Conservation (phyloP, 75 land plant genomes). For the Gnetum montanum region DNA sequence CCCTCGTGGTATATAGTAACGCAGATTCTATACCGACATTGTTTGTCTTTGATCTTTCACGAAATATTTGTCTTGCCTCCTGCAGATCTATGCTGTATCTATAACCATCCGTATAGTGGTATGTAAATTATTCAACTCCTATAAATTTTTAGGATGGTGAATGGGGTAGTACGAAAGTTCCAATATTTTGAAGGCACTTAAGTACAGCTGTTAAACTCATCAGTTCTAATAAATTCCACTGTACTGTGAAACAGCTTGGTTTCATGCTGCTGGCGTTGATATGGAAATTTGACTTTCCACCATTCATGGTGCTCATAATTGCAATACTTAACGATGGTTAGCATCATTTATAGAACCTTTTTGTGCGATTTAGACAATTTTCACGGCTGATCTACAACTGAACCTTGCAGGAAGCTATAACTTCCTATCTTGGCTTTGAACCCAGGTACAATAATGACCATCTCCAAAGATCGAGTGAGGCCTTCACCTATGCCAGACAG, state of each 20-base stretch:
- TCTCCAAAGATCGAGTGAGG: slow-evolving; percentile 54
- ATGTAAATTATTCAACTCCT: background rate
- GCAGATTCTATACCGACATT: background rate
- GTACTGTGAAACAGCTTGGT: slow-evolving; percentile 28
- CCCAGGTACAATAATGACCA: slow-evolving; percentile 64
- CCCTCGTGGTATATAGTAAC: background rate
- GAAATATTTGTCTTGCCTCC: background rate
- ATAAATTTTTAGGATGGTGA: background rate
- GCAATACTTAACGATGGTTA: slow-evolving; percentile 57
- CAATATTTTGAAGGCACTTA: background rate
- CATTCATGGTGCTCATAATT: slow-evolving; percentile 52
- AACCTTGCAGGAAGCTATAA: background rate
- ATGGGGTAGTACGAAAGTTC: background rate
- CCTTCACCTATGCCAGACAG: slow-evolving; percentile 61
- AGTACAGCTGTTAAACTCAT: background rate
- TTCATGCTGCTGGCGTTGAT: slow-evolving; percentile 33
- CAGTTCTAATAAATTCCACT: background rate
- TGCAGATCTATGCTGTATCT: slow-evolving; percentile 47
- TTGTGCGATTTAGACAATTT: background rate
- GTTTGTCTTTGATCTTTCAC: slow-evolving; percentile 1
- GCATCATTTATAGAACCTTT: slow-evolving; percentile 5
- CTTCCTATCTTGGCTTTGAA: background rate
- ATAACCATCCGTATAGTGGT: slow-evolving; percentile 29
- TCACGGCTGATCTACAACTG: background rate
- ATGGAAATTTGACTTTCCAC: slow-evolving; percentile 49